A percentile compares a stretch with the other conserved stretches of the same genome.
Conservation (phyloP, 345 rosid genomes). For the Chamaenerion angustifolium region DNA sequence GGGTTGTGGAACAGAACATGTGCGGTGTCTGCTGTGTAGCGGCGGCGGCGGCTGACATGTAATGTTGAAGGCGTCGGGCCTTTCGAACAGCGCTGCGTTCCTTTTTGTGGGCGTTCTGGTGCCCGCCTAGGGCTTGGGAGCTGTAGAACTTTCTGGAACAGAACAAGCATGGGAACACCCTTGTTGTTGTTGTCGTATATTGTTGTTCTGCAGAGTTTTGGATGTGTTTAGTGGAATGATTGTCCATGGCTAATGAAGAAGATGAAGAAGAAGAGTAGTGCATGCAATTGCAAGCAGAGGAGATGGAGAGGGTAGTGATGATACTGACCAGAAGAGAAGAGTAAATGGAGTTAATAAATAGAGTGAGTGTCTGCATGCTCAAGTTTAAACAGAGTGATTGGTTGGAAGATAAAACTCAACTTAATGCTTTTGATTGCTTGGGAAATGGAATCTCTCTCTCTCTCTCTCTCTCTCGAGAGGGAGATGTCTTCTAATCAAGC, state of each 20-base stretch:
- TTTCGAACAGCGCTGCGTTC: slow-evolving; percentile 69
- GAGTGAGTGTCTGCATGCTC: slow-evolving; percentile 19
- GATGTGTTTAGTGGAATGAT: too few relatives aligned
- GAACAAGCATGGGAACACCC: slow-evolving; percentile 60
- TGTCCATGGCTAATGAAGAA: too few relatives aligned
- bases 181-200: slow-evolving; percentile 14
- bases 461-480: slow-evolving; percentile 2
- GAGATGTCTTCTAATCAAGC: too few relatives aligned
- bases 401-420: slow-evolving; percentile 3
- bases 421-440: slow-evolving; percentile 4
- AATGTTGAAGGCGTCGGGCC: slow-evolving; percentile 43
- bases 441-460: slow-evolving; percentile 12
- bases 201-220: neutral
- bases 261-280: too few relatives aligned
- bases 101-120: slow-evolving; percentile 92
- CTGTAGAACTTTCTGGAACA: slow-evolving; percentile 79
- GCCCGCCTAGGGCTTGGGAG: slow-evolving; percentile 93
- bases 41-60: slow-evolving; percentile 23
- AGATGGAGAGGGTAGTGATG: slow-evolving; percentile 26
- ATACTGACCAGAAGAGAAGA: slow-evolving; percentile 64
- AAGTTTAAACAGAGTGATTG: slow-evolving; percentile 15
- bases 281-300: neutral
- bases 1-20: neutral
- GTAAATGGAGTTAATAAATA: neutral
- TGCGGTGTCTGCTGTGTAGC: too few relatives aligned